phyloP scores from a whole-genome alignment of 768 basidiomycete genomes.

The Leccinum subtestaceum region DNA sequence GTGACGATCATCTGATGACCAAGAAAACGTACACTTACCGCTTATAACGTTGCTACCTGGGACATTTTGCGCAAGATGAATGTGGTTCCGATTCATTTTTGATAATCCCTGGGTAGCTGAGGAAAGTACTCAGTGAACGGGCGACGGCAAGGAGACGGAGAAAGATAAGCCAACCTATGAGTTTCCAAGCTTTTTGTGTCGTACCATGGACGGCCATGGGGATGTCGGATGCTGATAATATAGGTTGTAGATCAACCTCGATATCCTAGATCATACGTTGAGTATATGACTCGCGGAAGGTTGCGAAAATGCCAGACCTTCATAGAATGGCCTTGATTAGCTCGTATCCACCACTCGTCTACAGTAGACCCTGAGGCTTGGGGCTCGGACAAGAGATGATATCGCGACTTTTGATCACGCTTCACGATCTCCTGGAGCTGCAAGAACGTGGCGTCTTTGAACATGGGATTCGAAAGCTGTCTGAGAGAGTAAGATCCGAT shows the following conservation, averaged over 20 bases:
- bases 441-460: constrained; percentile 56
- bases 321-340: constrained; percentile 88
- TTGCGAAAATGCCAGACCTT: constrained; percentile 44
- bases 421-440: constrained; percentile 62
- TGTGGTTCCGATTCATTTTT: constrained; percentile 85
- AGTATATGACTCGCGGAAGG: not conserved
- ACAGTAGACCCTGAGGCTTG: constrained; percentile 29
- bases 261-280: constrained; percentile 46
- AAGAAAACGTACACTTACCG: constrained; percentile 46
- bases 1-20: not conserved
- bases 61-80: constrained; percentile 86
- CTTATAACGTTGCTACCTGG: constrained; percentile 66
- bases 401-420: constrained; percentile 65
- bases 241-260: constrained; percentile 61
- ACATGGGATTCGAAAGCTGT: constrained; percentile 68
- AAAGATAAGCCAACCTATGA: constrained; percentile 50
- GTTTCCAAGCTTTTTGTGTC: constrained; percentile 61
- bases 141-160: not conserved
- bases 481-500: constrained; percentile 7
- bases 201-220: constrained; percentile 87
- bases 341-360: constrained; percentile 80
- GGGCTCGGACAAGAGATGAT: constrained; percentile 54
- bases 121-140: not conserved
- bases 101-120: constrained; percentile 71
- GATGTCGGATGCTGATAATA: constrained; percentile 57